These are phyloP conservation scores for Pinus tabuliformis DNA, from an alignment of 75 land plant species.

Conservation along the genomic window DNA sequence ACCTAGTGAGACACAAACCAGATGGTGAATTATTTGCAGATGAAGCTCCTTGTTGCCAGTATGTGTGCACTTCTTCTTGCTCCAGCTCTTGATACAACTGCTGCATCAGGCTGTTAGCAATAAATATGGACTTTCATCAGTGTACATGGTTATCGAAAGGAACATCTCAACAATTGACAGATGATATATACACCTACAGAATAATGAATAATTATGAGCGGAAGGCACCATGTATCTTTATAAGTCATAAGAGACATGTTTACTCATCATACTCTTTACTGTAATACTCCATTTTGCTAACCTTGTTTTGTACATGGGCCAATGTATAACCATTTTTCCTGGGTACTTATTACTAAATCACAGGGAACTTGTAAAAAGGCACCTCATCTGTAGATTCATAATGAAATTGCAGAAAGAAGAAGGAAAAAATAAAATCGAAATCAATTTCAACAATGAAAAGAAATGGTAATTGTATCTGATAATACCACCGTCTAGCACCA, in stretches of 20 bases:
- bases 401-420: not conserved
- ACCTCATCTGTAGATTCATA: no score
- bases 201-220: not conserved
- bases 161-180: not conserved
- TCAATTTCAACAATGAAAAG: not conserved
- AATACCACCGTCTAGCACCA: slow-evolving; percentile 63
- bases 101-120: slow-evolving; percentile 50
- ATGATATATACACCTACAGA: not conserved
- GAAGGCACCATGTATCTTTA: no score
- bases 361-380: no score
- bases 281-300: no score
- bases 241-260: no score
- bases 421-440: not conserved
- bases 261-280: no score
- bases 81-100: slow-evolving; percentile 50
- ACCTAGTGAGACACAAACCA: slow-evolving; percentile 18
- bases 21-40: slow-evolving; percentile 31
- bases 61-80: slow-evolving; percentile 30
- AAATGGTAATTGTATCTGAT: not conserved
- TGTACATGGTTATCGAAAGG: not conserved
- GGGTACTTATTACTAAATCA: no score
- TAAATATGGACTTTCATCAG: slow-evolving; percentile 10
- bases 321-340: no score
- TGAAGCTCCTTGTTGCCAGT: slow-evolving; percentile 28
- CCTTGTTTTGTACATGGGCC: no score